Base-by-base conservation (phyloP, 768 basidiomycete species). In the Lactarius indigo region DNA sequence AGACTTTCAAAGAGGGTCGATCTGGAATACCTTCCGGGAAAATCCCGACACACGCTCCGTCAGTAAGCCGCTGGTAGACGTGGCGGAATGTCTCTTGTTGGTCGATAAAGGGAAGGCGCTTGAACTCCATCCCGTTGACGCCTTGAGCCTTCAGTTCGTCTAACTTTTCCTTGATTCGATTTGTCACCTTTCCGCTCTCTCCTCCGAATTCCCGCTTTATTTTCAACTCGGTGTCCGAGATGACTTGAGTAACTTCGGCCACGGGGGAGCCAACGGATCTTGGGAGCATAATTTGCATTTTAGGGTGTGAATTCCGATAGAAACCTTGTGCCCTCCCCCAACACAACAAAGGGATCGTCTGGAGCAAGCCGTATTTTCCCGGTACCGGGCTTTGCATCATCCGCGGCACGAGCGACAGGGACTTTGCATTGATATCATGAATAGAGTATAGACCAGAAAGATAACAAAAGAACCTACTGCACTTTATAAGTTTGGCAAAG, bases 41-140 rank as follows among this genome's bases (percentile, higher is more conserved):
- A 69, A 99, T 98, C 56, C 97, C 96, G 68, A 99, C 96, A 70
- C 89, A 88, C 17, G 94, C 94, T 10, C 93, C 93, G 64, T 90
- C 85, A 64, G 86, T 91, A 64, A 98, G 79, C 64, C 86, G 85
- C 74, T 93, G 83, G 76, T 97, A 99, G 5, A 98, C 97, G 66
- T 92, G 83, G 20, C 89, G 86, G 77, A 98, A 99, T 89, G 97
- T 98, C 61, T 92, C 87, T 68, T 91, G 86, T 75, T 98, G 97
- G 79, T 99, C 92, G 68, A 99, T 87, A 74, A 89, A 89, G 1
- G 96, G 94, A 64, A 98, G 77, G 44, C 80, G 81, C 78, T 95
- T 94, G 83, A 87, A 98, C 18, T 87, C 80, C 57, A 96, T 68
- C 0, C 96, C 95, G 30, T 74, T 75, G 42, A 80, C 71, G 12